A percentile compares a stretch with the other conserved stretches of the same genome.
phyloP scores from a whole-genome alignment of 2,329 filamentous ascomycete species.

The Aureobasidium subglaciale region DNA sequence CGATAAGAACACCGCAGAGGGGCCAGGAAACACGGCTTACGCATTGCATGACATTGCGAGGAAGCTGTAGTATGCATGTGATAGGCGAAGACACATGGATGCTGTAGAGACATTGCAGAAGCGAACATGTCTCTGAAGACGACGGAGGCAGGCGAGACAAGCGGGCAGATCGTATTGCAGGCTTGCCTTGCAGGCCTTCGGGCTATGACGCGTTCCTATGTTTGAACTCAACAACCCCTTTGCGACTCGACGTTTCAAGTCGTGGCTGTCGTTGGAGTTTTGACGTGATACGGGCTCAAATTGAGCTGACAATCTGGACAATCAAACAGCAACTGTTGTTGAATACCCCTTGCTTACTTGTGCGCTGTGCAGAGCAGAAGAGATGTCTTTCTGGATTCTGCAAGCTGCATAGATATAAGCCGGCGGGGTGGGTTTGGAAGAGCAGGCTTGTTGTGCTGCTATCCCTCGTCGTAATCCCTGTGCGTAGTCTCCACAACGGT shows the following conservation, averaged over 20 bases:
- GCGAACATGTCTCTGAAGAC: background rate
- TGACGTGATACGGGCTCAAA: slow-evolving; percentile 7
- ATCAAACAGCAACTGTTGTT: slow-evolving; percentile 11
- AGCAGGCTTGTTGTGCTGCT: slow-evolving; percentile 8
- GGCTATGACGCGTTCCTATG: slow-evolving; percentile 12
- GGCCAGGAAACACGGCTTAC: background rate
- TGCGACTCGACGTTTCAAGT: slow-evolving; percentile 13
- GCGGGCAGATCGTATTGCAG: background rate
- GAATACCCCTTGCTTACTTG: slow-evolving; percentile 3
- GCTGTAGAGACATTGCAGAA: background rate
- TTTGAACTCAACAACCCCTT: slow-evolving; percentile 12
- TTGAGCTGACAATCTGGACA: background rate
- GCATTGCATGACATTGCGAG: slow-evolving; percentile 3
- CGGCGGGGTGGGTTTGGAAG: background rate
- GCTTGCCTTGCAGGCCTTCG: background rate
- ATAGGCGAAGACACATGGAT: background rate
- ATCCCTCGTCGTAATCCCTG: background rate
- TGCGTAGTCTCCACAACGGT: slow-evolving; percentile 4
- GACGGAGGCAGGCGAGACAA: slow-evolving; percentile 4
- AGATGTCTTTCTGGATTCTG: background rate
- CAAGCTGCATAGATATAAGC: background rate
- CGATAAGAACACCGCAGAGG: background rate
- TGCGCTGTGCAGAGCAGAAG: background rate
- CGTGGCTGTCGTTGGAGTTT: background rate
- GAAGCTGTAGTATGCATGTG: slow-evolving; percentile 4